Base-by-base conservation (phyloP, 1,139 yeast species). In the Debaryomyces singareniensis region DNA sequence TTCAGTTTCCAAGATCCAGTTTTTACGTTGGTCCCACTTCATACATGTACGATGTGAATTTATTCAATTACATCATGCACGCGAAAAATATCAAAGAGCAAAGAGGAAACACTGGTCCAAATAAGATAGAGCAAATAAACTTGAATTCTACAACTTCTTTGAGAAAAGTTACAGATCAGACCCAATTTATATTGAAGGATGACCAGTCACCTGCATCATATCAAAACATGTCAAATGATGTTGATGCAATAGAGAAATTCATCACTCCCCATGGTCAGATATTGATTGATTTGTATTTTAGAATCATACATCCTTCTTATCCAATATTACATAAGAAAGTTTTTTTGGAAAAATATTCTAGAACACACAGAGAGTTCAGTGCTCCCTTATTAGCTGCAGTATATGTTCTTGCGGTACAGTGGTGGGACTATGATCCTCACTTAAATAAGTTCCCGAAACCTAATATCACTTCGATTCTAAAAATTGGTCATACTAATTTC, bases 381-480 rank as follows among this genome's bases (percentile, higher is more conserved):
- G 87, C 91, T 0, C 87, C 91, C 0, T 54, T 82, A 29, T 55
- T 82, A 27, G 89, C 91, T 1, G 79, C 87, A 0, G 86, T 82
- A 2, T 82, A 82, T 45, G 76, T 78, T 3, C 55, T 82, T 32
- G 86, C 91, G 0, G 69, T 78, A 24, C 86, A 80, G 50, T 81
- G 89, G 85, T 81, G 91, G 91, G 87, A 81, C 42, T 78, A 78
- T 43, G 91, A 81, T 44, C 82, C 87, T 2, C 75, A 69, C 33
- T 56, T 81, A 32, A 77, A 78, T 29, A 58, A 71, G 32, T 73
- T 68, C 34, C 75, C 82, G 0, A 80, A 79, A 43, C 91, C 91
- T 0, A 76, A 78, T 47, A 75, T 73, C 13, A 71, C 67, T 6
- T 39, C 53, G 33, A 62, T 67, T 16, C 46, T 67, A 34, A 61